These are phyloP conservation scores for Starmerella tilneyi DNA, from an alignment of 805 yeast species.

Conservation along the genomic window DNA sequence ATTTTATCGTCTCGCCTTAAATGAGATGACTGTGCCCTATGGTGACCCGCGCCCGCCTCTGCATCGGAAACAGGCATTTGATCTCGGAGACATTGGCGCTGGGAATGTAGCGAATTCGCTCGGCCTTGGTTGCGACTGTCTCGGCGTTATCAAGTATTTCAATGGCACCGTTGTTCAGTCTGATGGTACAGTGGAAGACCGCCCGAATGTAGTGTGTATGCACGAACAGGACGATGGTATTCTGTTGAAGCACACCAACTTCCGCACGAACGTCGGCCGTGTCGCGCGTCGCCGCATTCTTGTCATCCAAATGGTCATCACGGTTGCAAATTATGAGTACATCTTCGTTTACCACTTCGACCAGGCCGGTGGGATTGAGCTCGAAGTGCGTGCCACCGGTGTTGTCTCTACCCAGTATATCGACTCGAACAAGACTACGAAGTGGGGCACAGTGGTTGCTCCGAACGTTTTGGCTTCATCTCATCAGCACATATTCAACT, in stretches of 20 bases:
- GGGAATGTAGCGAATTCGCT: slow-evolving; percentile 63
- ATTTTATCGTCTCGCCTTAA: slow-evolving; percentile 59
- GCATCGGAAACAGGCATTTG: slow-evolving; percentile 80
- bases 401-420: slow-evolving; percentile 76
- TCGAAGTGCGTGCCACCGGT: slow-evolving; percentile 79
- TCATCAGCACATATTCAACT: slow-evolving; percentile 72
- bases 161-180: slow-evolving; percentile 49
- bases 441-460: slow-evolving; percentile 63
- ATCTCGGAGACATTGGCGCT: slow-evolving; percentile 73
- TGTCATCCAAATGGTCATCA: slow-evolving; percentile 68
- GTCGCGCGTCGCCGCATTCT: slow-evolving; percentile 70
- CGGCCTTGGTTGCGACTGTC: slow-evolving; percentile 68
- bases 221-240: slow-evolving; percentile 80
- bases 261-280: slow-evolving; percentile 62
- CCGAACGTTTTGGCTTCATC: slow-evolving; percentile 74
- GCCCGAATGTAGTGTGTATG: slow-evolving; percentile 66
- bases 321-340: slow-evolving; percentile 78
- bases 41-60: slow-evolving; percentile 74
- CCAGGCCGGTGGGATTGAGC: slow-evolving; percentile 67
- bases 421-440: slow-evolving; percentile 56
- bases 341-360: slow-evolving; percentile 60
- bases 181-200: slow-evolving; percentile 50
- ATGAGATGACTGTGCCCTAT: slow-evolving; percentile 82
- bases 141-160: slow-evolving; percentile 65
- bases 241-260: slow-evolving; percentile 67